phyloP scores from a whole-genome alignment of 805 yeast species.

The Naumovozyma dairenensis region DNA sequence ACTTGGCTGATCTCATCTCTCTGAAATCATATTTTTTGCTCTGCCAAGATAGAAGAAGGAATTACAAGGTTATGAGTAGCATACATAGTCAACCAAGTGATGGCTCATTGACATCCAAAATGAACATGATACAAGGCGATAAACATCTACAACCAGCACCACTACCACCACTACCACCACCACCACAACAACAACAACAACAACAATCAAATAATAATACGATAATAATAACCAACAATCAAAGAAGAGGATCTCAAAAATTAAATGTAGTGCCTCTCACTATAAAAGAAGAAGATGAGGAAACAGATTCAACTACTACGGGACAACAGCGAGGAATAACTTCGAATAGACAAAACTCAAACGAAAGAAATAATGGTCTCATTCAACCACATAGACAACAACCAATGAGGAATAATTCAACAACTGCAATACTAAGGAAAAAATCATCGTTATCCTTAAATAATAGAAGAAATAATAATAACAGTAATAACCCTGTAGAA shows the following conservation, averaged over 20 bases:
- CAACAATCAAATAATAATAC: not conserved
- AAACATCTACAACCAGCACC: too few species aligned
- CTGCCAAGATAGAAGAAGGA: too few species aligned
- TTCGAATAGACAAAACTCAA: not conserved
- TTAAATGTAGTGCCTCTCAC: conserved; percentile 1
- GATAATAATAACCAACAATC: not conserved
- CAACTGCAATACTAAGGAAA: not conserved
- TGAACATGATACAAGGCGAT: too few species aligned
- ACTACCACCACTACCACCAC: too few species aligned
- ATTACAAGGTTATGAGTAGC: conserved; percentile 16
- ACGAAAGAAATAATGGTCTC: not conserved
- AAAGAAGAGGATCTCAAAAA: not conserved
- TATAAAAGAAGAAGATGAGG: conserved; percentile 3
- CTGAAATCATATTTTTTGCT: too few species aligned
- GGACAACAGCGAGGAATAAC: not conserved
- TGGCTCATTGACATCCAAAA: conserved; percentile 2
- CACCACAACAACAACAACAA: too few species aligned
- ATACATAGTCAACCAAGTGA: conserved; percentile 19
- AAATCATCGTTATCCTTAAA: not conserved
- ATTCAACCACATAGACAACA: not conserved
- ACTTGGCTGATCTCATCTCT: too few species aligned
- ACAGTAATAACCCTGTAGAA: not conserved
- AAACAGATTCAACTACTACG: conserved; percentile 3
- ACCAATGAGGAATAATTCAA: too few species aligned
- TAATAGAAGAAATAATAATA: not conserved